Evolutionary conservation across 208 protist genomes (phyloP).

Genomic region (Dictyostelium gargantuum): DNA sequence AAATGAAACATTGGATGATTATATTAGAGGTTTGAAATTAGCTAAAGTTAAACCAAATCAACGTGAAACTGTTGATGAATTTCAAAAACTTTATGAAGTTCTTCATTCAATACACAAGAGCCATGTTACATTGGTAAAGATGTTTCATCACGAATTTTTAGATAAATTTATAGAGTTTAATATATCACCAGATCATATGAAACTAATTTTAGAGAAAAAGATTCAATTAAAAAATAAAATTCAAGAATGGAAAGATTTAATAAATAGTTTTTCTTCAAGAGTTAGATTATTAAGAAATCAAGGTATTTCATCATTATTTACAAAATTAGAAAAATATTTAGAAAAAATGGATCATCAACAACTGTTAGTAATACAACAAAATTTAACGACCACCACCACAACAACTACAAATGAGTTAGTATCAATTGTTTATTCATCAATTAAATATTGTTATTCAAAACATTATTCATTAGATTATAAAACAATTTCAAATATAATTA

Average conservation of each 20-base stretch:
- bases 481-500: background rate
- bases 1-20: conserved; percentile 1
- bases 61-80: background rate
- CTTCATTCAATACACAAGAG: background rate
- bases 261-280: background rate
- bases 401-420: background rate
- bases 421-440: background rate
- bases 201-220: background rate
- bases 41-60: background rate
- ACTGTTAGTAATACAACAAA: no score
- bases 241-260: background rate
- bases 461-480: background rate
- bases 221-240: background rate
- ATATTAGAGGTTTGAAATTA: conserved; percentile 19
- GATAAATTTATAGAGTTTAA: background rate
- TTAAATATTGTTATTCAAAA: background rate
- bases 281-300: background rate
- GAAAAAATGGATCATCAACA: background rate
- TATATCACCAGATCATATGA: background rate
- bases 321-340: background rate
- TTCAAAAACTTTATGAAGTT: background rate
- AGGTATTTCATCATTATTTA: conserved; percentile 8
- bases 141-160: background rate
- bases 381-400: no score
- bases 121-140: background rate